Percentiles rank a stretch among this genome's conserved stretches.
phyloP scores from a whole-genome alignment of 2,329 filamentous ascomycete species.

The Ceratocystiopsis minuta region DNA sequence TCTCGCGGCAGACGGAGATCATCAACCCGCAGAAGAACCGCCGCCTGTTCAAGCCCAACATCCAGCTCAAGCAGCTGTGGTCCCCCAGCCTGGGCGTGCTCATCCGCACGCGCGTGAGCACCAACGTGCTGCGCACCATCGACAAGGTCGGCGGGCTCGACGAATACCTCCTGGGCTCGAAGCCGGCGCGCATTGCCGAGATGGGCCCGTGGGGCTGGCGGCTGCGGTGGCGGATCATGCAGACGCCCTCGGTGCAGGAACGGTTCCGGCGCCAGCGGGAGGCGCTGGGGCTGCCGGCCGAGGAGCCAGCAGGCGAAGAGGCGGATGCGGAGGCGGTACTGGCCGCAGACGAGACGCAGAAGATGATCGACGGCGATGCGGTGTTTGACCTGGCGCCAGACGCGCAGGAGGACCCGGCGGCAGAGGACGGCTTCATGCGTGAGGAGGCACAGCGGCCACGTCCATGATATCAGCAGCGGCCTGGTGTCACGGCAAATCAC shows the following conservation, averaged over 20 bases:
- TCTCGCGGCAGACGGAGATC: conserved; percentile 46
- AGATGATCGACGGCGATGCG: conserved; percentile 21
- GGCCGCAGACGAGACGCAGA: conserved; percentile 15
- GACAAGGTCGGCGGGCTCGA: conserved; percentile 79
- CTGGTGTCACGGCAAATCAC: too few relatives aligned
- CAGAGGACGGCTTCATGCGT: conserved; percentile 14
- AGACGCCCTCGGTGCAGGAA: conserved; percentile 46
- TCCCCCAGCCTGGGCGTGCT: conserved; percentile 41
- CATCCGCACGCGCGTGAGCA: conserved; percentile 50
- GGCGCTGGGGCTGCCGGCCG: conserved; percentile 43
- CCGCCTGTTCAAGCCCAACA: conserved; percentile 59
- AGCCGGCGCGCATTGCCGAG: conserved; percentile 61
- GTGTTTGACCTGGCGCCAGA: conserved; percentile 28
- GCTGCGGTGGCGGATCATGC: conserved; percentile 77
- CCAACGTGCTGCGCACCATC: conserved; percentile 54
- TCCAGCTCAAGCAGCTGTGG: conserved; percentile 50
- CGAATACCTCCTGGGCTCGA: conserved; percentile 72
- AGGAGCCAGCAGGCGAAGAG: conserved; percentile 10
- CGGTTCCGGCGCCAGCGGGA: conserved; percentile 48
- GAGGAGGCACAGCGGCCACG: conserved; percentile 7
- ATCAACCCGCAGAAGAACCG: conserved; percentile 36
- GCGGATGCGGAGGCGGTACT: conserved; percentile 14
- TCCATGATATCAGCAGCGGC: too few relatives aligned
- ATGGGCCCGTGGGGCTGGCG: conserved; percentile 82
- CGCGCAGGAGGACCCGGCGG: conserved; percentile 28